Base-by-base conservation (phyloP, 768 basidiomycete species). In the Tubosaeta sp. region DNA sequence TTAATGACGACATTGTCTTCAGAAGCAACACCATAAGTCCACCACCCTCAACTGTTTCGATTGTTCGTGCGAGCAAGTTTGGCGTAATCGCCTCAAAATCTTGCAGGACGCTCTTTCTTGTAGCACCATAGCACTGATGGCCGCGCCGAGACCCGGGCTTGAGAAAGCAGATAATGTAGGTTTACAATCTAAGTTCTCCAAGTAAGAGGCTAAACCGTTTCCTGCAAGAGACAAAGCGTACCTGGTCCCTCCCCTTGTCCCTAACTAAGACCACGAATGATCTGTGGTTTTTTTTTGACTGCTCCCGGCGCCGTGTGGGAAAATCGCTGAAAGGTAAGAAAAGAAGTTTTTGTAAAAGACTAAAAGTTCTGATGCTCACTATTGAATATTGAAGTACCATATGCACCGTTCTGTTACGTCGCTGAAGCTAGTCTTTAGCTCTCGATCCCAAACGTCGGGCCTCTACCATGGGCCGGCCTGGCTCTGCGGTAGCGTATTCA, bases 21-120 rank as follows among this genome's bases (percentile, higher is more conserved):
- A 99, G 75, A 45, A 99, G 73, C 25, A 98, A 71, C 3, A 97
- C 88, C 2, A 99, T 83, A 27, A 92, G 65, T 0, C 91, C 91
- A 25, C 97, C 97, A 13, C 97, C 97, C 65, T 98, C 93, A 1
- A 99, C 95, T 0, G 97, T 99, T 74, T 99, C 97, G 47, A 98
- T 92, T 12, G 97, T 97, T 54, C 95, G 78, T 5, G 97, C 97
- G 39, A 98, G 85, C 45, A 98, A 73, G 72, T 99, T 99, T 14
- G 97, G 97, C 2, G 97, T 99, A 55, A 99, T 83, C 5, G 97
- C 95, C 66, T 99, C 97, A 58, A 98, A 99, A 64, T 98, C 97
- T 71, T 98, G 97, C 45, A 99, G 74, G 1, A 98, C 82, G 54
- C 91, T 98, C 95, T 67, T 97, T 98, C 74, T 97, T 98, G 78